phyloP scores from a whole-genome alignment of 108 stramenopile genomes.

The Craspedostauros australis region DNA sequence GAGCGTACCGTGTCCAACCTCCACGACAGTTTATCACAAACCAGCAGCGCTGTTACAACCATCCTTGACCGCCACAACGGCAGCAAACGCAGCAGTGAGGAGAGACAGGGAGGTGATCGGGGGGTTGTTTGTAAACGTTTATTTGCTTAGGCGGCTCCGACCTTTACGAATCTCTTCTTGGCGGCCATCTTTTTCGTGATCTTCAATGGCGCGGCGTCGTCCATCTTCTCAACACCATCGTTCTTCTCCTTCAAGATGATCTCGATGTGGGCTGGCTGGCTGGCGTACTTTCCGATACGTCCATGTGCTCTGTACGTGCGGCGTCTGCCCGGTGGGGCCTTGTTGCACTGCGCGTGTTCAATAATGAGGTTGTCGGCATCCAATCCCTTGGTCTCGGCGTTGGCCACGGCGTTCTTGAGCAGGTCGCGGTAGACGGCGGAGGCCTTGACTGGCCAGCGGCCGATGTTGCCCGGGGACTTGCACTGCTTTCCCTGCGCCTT shows the following conservation, averaged over 20 bases:
- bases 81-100: no score
- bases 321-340: conserved; percentile 93
- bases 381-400: conserved; percentile 95
- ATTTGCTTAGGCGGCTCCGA: conserved; percentile 46
- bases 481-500: conserved; percentile 89
- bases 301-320: conserved; percentile 99
- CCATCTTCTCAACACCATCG: conserved; percentile 74
- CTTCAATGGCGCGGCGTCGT: conserved; percentile 58
- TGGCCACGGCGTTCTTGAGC: conserved; percentile 93
- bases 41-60: no score
- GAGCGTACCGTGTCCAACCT: no score
- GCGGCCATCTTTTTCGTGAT: conserved; percentile 83
- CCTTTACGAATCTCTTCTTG: conserved; percentile 72
- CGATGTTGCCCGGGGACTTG: conserved; percentile 92
- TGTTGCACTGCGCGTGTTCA: conserved; percentile 93
- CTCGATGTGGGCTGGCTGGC: conserved; percentile 98
- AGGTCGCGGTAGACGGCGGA: conserved; percentile 92
- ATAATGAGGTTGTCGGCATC: conserved; percentile 85
- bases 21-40: no score
- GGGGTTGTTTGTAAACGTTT: no score
- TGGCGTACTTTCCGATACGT: conserved; percentile 98
- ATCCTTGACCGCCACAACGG: no score
- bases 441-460: conserved; percentile 98
- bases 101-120: no score
- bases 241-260: conserved; percentile 85